Conservation (phyloP, 163 green algal genomes). For the Volvox carteri region DNA sequence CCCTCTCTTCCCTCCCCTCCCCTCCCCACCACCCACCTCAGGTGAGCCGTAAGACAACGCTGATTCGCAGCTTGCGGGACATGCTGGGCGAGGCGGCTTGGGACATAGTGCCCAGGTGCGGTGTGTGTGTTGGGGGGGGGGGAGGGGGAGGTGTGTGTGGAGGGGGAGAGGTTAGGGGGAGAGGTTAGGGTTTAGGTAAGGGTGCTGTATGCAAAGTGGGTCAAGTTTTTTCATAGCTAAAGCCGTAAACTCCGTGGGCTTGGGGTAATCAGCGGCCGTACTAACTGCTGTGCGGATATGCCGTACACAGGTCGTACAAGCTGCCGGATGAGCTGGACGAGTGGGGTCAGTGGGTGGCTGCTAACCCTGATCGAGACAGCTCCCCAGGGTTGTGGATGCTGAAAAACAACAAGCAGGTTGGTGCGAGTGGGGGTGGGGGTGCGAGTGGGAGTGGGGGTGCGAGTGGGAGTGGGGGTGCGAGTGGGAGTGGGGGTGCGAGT, state of each 20-base stretch:
- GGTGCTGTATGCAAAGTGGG: too few species aligned
- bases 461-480: too few species aligned
- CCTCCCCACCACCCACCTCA: background rate
- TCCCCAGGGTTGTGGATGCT: slow-evolving; percentile 77
- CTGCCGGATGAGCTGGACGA: slow-evolving; percentile 76
- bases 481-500: too few species aligned
- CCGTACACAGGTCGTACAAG: slow-evolving; percentile 68
- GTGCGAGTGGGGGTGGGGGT: background rate
- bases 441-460: too few species aligned
- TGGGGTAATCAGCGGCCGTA: too few species aligned
- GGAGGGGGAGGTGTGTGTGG: background rate
- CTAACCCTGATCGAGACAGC: slow-evolving; percentile 25
- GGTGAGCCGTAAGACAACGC: slow-evolving; percentile 73
- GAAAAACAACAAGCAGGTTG: slow-evolving; percentile 79
- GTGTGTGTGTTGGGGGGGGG: background rate
- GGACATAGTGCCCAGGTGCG: slow-evolving; percentile 63
- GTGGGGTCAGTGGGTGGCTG: slow-evolving; percentile 60
- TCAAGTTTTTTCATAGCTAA: too few species aligned
- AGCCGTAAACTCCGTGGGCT: too few species aligned
- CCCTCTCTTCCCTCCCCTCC: background rate
- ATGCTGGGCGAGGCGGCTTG: slow-evolving; percentile 65
- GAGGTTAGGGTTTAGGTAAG: too few species aligned
- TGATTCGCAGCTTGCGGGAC: slow-evolving; percentile 62
- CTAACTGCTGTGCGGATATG: too few species aligned
- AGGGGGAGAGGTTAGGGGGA: background rate